Conservation (phyloP, 2,329 filamentous ascomycete species). For the Thermothelomyces thermophilus region DNA sequence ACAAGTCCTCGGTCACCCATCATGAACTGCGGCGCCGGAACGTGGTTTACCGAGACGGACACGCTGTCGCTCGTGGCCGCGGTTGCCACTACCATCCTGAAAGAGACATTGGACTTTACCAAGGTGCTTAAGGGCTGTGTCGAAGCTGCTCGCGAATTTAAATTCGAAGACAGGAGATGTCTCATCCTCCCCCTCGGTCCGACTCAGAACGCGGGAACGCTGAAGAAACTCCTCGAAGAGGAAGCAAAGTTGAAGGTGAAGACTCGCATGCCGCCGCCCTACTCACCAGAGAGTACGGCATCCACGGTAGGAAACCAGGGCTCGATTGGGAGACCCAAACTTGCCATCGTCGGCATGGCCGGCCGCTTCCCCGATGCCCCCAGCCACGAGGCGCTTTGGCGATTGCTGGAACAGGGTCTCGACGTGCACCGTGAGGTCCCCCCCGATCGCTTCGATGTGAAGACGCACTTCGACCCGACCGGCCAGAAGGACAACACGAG, state of each 20-base stretch:
- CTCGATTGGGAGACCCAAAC: conserved; percentile 51
- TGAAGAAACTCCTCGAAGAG: conserved; percentile 37
- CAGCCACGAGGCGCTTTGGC: conserved; percentile 66
- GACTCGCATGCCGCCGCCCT: conserved; percentile 33
- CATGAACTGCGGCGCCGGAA: conserved; percentile 45
- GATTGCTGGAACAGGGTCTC: conserved; percentile 65
- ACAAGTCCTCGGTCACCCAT: conserved; percentile 41
- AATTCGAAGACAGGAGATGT: conserved; percentile 35
- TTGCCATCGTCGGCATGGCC: conserved; percentile 80
- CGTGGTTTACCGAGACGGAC: conserved; percentile 35
- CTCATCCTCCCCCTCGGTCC: conserved; percentile 46
- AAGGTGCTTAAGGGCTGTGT: conserved; percentile 44
- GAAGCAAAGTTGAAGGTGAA: conserved; percentile 39
- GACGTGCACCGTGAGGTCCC: conserved; percentile 66
- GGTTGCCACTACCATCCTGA: conserved; percentile 44
- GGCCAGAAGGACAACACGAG: conserved; percentile 71
- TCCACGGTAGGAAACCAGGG: conserved; percentile 42
- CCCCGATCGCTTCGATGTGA: conserved; percentile 65
- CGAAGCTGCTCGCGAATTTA: conserved; percentile 31
- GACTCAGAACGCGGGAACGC: conserved; percentile 41
- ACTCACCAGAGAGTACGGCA: conserved; percentile 30
- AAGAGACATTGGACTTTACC: conserved; percentile 42
- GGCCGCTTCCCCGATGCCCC: conserved; percentile 70
- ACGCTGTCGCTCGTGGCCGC: conserved; percentile 38
- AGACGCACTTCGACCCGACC: conserved; percentile 63